Conservation (phyloP, 1,139 yeast genomes). For the Candida frijolesensis region DNA sequence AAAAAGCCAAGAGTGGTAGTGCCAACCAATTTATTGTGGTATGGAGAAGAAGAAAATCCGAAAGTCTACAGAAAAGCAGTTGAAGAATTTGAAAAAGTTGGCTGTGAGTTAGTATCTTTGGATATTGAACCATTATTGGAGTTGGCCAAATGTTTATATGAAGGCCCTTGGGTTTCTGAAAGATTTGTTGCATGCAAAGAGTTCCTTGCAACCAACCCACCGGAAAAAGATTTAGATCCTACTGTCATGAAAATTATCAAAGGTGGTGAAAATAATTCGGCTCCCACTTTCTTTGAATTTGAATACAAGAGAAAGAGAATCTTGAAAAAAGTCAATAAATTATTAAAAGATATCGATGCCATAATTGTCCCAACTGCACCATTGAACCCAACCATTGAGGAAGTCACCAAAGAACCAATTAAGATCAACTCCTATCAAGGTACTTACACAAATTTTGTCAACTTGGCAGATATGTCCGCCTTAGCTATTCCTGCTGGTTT, state of each 20-base stretch:
- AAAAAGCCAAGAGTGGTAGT: slow-evolving; percentile 69
- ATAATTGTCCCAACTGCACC: slow-evolving; percentile 93
- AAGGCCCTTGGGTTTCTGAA: slow-evolving; percentile 99
- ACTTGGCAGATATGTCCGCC: slow-evolving; percentile 90
- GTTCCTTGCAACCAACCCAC: slow-evolving; percentile 74
- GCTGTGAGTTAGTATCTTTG: slow-evolving; percentile 55
- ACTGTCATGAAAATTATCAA: slow-evolving; percentile 76
- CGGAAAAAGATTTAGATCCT: slow-evolving; percentile 72
- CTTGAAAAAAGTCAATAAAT: slow-evolving; percentile 59
- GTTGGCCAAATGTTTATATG: slow-evolving; percentile 87
- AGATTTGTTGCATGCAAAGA: slow-evolving; percentile 82
- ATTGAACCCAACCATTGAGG: slow-evolving; percentile 76
- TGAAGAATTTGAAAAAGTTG: slow-evolving; percentile 56
- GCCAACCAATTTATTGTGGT: slow-evolving; percentile 76
- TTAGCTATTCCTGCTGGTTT: slow-evolving; percentile 91
- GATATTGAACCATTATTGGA: slow-evolving; percentile 77
- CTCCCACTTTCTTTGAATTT: slow-evolving; percentile 79
- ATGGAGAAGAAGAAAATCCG: slow-evolving; percentile 77
- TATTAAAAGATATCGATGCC: slow-evolving; percentile 67
- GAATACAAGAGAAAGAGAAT: slow-evolving; percentile 84
- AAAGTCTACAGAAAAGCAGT: slow-evolving; percentile 65
- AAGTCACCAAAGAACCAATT: slow-evolving; percentile 78
- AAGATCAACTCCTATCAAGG: slow-evolving; percentile 87
- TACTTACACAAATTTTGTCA: slow-evolving; percentile 94
- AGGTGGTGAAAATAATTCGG: slow-evolving; percentile 76